Evolutionary conservation across 1,284 basidiomycete species (phyloP), one percentile per base, ranked within the genome.

Genomic region (Cerrena zonata): DNA sequence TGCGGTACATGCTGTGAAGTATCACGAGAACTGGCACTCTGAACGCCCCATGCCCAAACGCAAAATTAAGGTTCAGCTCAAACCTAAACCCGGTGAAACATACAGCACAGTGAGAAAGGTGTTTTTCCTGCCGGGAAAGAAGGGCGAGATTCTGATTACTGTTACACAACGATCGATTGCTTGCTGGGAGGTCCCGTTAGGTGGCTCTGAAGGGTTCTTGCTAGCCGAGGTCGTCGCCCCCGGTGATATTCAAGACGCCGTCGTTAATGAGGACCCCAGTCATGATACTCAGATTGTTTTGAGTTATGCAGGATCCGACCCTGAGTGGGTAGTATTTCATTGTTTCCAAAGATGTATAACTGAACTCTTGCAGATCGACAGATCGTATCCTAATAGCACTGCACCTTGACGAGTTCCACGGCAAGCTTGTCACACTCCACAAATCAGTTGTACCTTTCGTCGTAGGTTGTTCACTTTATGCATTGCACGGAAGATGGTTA

Each of bases 111-210:
- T 68, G 36, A 58, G 56, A 19, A 63, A 69, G 13, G 61, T 70
- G 37, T 50, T 60, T 12, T 70, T 71, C 55, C 54, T 67, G n/a
- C 57, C 63, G 3, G 67, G 67, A 15, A 52, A 55, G 41, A 64
- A 66, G 48, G 69, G 68, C 27, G 60, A 69, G 50, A 65, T 64
- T 48, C 49, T 71, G 18, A 51, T 71, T 15, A 65, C 67, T 1
- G 60, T 61, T 23, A 58, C 63, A 21, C 52, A 61, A 27, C 50
- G 56, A 25, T 52, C 58, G 12, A 53, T 60, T 50, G 64, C 58
- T 37, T 69, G 66, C 54, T 71, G 69, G 69, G 69, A 71, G 56
- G 58, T 70, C 7, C 68, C 69, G 2, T 61, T 70, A 4, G 63
- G 62, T 10, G 65, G 66, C 19, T 58, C 63, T 15, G 61, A 62